Conservation (phyloP, 352 stramenopile genomes). For the Sclerospora graminicola region DNA sequence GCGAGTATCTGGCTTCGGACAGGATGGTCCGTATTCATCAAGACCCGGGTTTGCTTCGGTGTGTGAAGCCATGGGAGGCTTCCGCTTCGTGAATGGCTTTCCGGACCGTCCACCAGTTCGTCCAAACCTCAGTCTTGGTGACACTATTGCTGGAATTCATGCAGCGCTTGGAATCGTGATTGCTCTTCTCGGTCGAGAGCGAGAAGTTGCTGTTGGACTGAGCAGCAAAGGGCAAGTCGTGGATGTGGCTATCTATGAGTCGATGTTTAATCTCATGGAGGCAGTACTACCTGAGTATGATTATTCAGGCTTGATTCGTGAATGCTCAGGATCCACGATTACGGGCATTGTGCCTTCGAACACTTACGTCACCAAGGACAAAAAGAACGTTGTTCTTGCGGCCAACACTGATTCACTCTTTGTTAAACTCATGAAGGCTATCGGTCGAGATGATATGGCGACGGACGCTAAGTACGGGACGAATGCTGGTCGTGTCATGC, state of each 20-base stretch:
- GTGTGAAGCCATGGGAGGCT: conserved; percentile 81
- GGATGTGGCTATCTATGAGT: conserved; percentile 83
- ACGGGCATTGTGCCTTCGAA: conserved; percentile 84
- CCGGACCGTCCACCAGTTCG: conserved; percentile 61
- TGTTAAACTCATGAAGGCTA: conserved; percentile 65
- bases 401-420: conserved; percentile 82
- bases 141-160: conserved; percentile 80
- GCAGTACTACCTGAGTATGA: conserved; percentile 78
- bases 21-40: conserved; percentile 71
- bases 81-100: conserved; percentile 84
- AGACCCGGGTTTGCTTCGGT: conserved; percentile 76
- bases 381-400: conserved; percentile 79
- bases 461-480: conserved; percentile 44
- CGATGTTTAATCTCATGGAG: conserved; percentile 84
- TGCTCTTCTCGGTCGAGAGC: conserved; percentile 63
- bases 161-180: conserved; percentile 72
- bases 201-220: conserved; percentile 13
- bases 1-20: conserved; percentile 75
- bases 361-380: conserved; percentile 74
- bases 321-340: conserved; percentile 81
- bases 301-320: conserved; percentile 62
- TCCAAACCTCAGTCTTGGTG: conserved; percentile 75
- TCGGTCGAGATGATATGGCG: conserved; percentile 48
- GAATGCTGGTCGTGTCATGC: conserved; percentile 52
- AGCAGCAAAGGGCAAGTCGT: conserved; percentile 58